phyloP scores from a whole-genome alignment of 2,329 filamentous ascomycete species.

The Hirsutella rhossiliensis region DNA sequence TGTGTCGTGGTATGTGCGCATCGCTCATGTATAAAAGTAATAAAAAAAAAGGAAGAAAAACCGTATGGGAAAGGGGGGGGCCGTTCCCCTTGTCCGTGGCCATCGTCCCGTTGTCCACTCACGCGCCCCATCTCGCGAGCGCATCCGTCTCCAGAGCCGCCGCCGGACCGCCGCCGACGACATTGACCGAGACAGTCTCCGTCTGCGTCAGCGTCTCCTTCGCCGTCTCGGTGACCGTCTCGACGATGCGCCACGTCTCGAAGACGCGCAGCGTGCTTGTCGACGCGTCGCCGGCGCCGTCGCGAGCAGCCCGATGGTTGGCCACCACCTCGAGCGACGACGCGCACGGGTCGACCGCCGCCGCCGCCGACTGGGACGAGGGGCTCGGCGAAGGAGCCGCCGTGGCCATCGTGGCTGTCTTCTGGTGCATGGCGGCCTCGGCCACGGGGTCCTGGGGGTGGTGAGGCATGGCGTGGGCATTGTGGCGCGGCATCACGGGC shows the following conservation, averaged over 20 bases:
- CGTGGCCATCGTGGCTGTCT: background rate
- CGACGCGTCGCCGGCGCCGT: background rate
- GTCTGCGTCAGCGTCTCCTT: slow-evolving; percentile 14
- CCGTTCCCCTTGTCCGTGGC: too few species aligned
- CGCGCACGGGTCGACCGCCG: background rate
- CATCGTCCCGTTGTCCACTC: too few species aligned
- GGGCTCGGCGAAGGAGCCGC: background rate
- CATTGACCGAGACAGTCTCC: background rate
- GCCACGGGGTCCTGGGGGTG: background rate
- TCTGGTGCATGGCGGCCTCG: background rate
- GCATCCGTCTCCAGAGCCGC: background rate
- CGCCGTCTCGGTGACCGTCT: slow-evolving; percentile 21
- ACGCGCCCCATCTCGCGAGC: background rate
- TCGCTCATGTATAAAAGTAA: background rate
- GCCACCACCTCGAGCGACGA: slow-evolving; percentile 7
- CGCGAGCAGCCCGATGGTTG: background rate
- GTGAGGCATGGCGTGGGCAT: background rate
- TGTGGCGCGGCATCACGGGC: background rate
- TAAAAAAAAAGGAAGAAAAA: background rate
- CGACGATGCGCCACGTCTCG: slow-evolving; percentile 7
- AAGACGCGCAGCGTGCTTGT: slow-evolving; percentile 4
- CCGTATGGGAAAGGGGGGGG: too few species aligned
- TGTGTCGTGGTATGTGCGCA: background rate
- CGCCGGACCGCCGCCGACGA: too few species aligned
- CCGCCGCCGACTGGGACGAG: background rate